Conservation (phyloP, 2,329 filamentous ascomycete genomes). For the Zasmidium angulare region DNA sequence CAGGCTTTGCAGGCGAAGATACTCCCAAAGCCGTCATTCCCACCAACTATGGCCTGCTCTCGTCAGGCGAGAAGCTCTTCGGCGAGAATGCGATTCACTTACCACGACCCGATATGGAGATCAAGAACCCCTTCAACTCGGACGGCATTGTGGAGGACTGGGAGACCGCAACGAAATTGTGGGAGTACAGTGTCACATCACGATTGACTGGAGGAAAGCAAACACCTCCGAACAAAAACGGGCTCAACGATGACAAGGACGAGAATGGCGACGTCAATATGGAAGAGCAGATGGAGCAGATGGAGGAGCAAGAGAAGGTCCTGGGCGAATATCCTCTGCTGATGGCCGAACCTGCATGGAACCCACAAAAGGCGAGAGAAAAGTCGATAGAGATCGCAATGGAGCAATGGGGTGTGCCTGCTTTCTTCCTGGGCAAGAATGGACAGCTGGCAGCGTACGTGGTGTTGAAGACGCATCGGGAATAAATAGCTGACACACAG, state of each 20-base stretch:
- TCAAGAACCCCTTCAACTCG: conserved; percentile 86
- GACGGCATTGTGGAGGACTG: conserved; percentile 94
- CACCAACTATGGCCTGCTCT: conserved; percentile 73
- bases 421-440: conserved; percentile 88
- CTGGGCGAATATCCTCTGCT: conserved; percentile 86
- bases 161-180: conserved; percentile 85
- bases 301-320: conserved; percentile 65
- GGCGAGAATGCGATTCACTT: conserved; percentile 88
- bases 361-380: conserved; percentile 80
- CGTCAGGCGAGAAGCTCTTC: conserved; percentile 63
- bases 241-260: conserved; percentile 69
- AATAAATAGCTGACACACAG: not conserved
- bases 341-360: conserved; percentile 94
- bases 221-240: conserved; percentile 70
- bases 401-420: conserved; percentile 93
- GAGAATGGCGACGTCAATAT: conserved; percentile 50
- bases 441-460: conserved; percentile 80
- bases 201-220: conserved; percentile 77
- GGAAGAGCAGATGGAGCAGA: conserved; percentile 60
- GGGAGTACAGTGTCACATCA: conserved; percentile 90
- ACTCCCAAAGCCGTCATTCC: conserved; percentile 90
- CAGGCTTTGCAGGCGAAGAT: conserved; percentile 96
- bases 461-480: not conserved
- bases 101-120: conserved; percentile 72
- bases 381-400: conserved; percentile 95